Conservation (phyloP, 371 early-diverging fungal species). For the Mucor mucedo region DNA sequence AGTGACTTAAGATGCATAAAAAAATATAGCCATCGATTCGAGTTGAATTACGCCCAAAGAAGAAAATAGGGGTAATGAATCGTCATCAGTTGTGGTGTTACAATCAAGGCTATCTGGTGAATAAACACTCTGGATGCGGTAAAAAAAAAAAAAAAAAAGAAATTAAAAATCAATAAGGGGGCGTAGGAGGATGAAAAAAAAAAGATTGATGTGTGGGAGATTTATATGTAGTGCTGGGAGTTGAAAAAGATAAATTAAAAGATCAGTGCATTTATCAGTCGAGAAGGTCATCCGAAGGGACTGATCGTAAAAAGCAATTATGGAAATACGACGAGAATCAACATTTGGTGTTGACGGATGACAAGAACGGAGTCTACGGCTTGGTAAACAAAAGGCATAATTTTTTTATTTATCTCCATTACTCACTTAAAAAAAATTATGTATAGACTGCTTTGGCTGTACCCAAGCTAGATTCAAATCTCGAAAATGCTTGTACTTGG, state of each 20-base stretch:
- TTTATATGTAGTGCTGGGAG: conserved; percentile 1
- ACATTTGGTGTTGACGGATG: conserved; percentile 4
- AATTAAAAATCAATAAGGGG: neutral
- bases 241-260: conserved; percentile 10
- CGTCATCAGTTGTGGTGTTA: conserved; percentile 27
- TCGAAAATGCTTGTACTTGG: conserved; percentile 11
- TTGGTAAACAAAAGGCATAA: neutral
- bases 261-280: conserved; percentile 13
- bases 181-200: too few relatives aligned
- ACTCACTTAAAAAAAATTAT: too few relatives aligned
- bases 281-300: neutral
- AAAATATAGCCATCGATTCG: conserved; percentile 14
- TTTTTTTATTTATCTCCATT: neutral
- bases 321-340: conserved; percentile 4
- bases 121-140: conserved; percentile 32
- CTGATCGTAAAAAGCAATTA: neutral
- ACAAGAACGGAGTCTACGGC: neutral
- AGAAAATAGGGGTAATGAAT: neutral
- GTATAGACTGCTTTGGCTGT: conserved; percentile 18
- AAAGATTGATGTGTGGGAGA: too few relatives aligned
- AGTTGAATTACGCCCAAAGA: conserved; percentile 29
- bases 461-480: conserved; percentile 5
- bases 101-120: conserved; percentile 23
- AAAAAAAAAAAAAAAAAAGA: conserved; percentile 4
- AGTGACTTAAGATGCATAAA: neutral